Conservation (phyloP, 305 asterid species). For the Withania somnifera region DNA sequence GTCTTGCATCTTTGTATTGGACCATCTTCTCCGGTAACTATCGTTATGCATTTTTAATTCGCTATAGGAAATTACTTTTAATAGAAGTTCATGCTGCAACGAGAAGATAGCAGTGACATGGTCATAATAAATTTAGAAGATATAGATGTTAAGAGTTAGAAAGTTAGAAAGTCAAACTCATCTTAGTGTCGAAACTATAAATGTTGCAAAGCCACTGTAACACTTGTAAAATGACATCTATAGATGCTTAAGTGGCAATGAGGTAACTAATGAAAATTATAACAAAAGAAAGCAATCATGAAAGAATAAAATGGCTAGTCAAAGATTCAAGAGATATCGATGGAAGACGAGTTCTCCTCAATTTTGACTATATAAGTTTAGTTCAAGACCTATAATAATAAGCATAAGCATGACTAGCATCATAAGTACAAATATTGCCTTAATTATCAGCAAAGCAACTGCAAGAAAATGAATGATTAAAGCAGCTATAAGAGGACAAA, state of each 20-base stretch:
- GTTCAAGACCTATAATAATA: too few species aligned
- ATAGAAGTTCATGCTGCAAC: slow-evolving; percentile 86
- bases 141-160: not conserved
- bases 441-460: too few species aligned
- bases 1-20: slow-evolving; percentile 99
- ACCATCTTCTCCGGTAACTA: slow-evolving; percentile 94
- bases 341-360: too few species aligned
- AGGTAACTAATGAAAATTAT: too few species aligned
- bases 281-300: too few species aligned
- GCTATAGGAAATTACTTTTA: slow-evolving; percentile 86
- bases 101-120: not conserved
- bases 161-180: not conserved
- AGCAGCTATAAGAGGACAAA: too few species aligned
- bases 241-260: not conserved
- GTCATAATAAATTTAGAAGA: not conserved
- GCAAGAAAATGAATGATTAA: too few species aligned
- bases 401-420: too few species aligned
- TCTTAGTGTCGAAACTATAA: not conserved
- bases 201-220: not conserved
- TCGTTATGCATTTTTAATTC: slow-evolving; percentile 85
- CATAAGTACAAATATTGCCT: too few species aligned
- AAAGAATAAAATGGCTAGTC: too few species aligned
- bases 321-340: too few species aligned
- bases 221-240: not conserved
- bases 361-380: too few species aligned